Percentiles rank a stretch among this genome's conserved stretches.
phyloP scores from a whole-genome alignment of 106 monocot genomes.

The Phalaenopsis aphrodite region DNA sequence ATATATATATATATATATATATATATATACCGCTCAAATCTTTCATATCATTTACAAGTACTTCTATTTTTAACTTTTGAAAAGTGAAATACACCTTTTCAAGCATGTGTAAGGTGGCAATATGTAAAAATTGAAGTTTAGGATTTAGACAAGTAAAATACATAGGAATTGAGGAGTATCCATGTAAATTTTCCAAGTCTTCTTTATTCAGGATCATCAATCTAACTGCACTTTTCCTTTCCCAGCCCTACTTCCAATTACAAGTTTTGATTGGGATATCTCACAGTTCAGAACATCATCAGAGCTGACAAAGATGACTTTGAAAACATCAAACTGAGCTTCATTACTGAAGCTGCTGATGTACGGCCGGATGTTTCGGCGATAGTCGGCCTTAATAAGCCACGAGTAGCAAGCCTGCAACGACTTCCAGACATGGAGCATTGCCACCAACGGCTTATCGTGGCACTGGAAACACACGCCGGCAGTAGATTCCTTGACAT shows the following conservation, averaged over 20 bases:
- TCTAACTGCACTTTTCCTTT: not conserved
- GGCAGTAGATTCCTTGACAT: constrained; percentile 6
- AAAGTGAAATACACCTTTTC: too few species aligned
- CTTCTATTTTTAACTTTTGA: too few species aligned
- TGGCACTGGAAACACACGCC: constrained; percentile 17
- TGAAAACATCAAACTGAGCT: constrained; percentile 25
- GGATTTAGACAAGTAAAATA: too few species aligned
- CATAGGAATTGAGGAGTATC: too few species aligned
- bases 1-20: too few species aligned
- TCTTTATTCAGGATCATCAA: not conserved
- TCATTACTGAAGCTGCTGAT: constrained; percentile 13
- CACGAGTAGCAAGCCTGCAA: constrained; percentile 31
- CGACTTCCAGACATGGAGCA: constrained; percentile 28
- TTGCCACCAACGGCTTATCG: constrained; percentile 18
- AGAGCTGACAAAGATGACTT: constrained; percentile 25
- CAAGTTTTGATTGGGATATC: not conserved
- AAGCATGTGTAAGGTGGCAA: too few species aligned
- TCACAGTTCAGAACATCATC: constrained; percentile 17
- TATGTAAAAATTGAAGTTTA: too few species aligned
- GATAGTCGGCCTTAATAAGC: constrained; percentile 18
- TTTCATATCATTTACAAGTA: too few species aligned
- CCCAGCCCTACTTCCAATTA: not conserved
- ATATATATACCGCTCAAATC: too few species aligned
- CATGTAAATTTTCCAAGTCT: too few species aligned
- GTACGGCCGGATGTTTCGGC: constrained; percentile 9